phyloP scores from a whole-genome alignment of 2,329 filamentous ascomycete genomes.

The Colletotrichum trifolii region DNA sequence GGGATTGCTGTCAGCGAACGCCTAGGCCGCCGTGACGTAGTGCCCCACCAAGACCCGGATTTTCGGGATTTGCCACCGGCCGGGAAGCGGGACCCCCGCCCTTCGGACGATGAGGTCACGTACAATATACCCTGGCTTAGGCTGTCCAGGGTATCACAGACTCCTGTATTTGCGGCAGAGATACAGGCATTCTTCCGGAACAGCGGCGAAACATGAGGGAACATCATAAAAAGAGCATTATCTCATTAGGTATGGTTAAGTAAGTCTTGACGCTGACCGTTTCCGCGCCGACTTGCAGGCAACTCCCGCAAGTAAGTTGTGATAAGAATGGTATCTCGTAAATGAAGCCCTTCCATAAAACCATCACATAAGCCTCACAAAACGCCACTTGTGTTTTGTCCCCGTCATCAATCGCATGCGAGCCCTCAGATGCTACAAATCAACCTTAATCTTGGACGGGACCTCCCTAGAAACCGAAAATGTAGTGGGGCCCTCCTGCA shows the following conservation, averaged over 20 bases:
- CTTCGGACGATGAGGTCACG: slow-evolving; percentile 22
- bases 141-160: no score
- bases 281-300: no score
- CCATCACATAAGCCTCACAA: no score
- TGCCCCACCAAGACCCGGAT: slow-evolving; percentile 23
- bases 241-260: slow-evolving; percentile 14
- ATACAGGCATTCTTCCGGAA: no score
- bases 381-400: no score
- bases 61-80: slow-evolving; percentile 22
- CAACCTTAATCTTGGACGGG: no score
- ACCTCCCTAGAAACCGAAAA: not conserved
- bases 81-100: slow-evolving; percentile 1
- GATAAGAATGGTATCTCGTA: slow-evolving; percentile 35
- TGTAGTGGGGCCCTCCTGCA: no score
- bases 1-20: not conserved
- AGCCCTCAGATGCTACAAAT: no score
- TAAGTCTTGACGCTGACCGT: no score
- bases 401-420: no score
- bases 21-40: slow-evolving; percentile 28
- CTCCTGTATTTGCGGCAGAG: no score
- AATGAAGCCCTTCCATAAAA: not conserved
- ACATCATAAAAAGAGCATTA: slow-evolving; percentile 11
- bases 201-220: not conserved
- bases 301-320: not conserved
- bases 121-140: no score